Conservation (phyloP, 1,139 yeast genomes). For the Kluyveromyces marxianus region DNA sequence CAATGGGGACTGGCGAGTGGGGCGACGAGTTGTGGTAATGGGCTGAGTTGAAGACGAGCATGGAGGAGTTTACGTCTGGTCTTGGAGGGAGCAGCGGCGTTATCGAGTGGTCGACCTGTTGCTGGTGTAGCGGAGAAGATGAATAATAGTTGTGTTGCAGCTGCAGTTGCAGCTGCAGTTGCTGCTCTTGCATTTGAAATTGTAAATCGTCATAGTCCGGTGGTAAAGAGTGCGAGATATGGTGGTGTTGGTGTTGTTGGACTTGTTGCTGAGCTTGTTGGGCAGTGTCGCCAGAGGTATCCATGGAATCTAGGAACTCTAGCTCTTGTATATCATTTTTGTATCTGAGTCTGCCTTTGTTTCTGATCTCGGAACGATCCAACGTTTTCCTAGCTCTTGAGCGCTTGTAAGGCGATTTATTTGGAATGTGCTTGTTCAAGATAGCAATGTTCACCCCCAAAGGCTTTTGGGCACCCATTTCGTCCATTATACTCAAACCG, state of each 20-base stretch:
- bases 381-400: constrained; percentile 3
- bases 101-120: not conserved
- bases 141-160: not conserved
- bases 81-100: constrained; percentile 3
- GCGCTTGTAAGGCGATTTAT: constrained; percentile 3
- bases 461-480: constrained; percentile 5
- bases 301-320: constrained; percentile 3
- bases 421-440: constrained; percentile 1
- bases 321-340: not conserved
- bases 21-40: not conserved
- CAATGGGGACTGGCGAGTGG: constrained; percentile 1
- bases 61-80: constrained; percentile 3
- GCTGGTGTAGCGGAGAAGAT: not conserved
- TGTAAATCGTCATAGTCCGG: constrained; percentile 2
- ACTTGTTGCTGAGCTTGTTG: not conserved
- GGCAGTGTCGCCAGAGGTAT: constrained; percentile 1
- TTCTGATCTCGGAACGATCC: not conserved
- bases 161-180: not conserved
- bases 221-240: not conserved
- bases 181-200: not conserved
- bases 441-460: constrained; percentile 2
- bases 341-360: constrained; percentile 1
- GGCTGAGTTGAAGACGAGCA: constrained; percentile 3
- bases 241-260: too few relatives aligned
- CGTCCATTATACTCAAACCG: not conserved